Conservation (phyloP, 371 early-diverging fungal species). For the Apophysomyces sp. region DNA sequence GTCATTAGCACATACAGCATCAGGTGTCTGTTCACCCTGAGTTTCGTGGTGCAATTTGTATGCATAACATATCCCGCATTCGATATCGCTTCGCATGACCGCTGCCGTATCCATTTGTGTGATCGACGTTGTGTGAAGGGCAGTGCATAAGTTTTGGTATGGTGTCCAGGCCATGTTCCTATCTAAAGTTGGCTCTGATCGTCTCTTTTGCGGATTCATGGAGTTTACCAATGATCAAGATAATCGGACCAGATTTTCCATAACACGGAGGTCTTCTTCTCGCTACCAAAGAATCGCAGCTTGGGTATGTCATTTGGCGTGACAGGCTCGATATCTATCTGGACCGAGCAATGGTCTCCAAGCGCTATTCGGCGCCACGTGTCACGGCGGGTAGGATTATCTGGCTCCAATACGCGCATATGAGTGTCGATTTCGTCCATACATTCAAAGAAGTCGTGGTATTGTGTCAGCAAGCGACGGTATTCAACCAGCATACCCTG, state of each 20-base stretch:
- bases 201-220: constrained; percentile 1
- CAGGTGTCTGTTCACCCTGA: constrained; percentile 17
- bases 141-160: not conserved
- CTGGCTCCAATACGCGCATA: constrained; percentile 42
- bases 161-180: constrained; percentile 5
- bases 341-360: constrained; percentile 42
- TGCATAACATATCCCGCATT: constrained; percentile 46
- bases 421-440: constrained; percentile 43
- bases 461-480: constrained; percentile 13
- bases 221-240: not conserved
- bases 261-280: constrained; percentile 23
- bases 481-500: constrained; percentile 9
- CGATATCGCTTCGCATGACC: constrained; percentile 18
- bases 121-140: not conserved
- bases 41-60: constrained; percentile 28
- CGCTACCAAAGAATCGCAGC: constrained; percentile 42
- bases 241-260: constrained; percentile 18
- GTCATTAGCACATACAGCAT: constrained; percentile 26
- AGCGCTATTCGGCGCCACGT: constrained; percentile 42
- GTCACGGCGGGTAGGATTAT: constrained; percentile 29
- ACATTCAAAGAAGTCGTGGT: constrained; percentile 27
- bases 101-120: not conserved
- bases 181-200: not conserved
- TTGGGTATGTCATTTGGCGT: constrained; percentile 20
- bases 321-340: constrained; percentile 29